These are phyloP conservation scores for Solanum sitiens DNA, from an alignment of 257 asterid species.

Conservation along the genomic window DNA sequence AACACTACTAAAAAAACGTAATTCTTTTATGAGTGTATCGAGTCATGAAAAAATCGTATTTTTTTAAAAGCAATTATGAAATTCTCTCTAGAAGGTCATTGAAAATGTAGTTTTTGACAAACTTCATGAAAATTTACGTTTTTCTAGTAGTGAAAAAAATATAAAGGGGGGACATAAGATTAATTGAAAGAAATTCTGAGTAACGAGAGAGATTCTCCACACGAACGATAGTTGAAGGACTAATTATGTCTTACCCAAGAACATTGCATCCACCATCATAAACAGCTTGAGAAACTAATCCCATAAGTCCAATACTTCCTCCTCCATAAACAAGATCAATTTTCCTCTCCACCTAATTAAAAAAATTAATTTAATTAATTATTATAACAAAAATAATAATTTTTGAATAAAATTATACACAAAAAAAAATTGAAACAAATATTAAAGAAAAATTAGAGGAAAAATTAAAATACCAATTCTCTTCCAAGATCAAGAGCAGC, in stretches of 20 bases:
- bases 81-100: not conserved
- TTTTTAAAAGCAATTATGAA: not conserved
- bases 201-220: too few species aligned
- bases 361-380: not conserved
- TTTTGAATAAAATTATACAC: not conserved
- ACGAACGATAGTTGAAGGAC: too few species aligned
- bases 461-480: slow-evolving; percentile 29
- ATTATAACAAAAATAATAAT: not conserved
- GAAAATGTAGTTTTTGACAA: not conserved
- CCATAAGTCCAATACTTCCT: slow-evolving; percentile 70
- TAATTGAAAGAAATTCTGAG: too few species aligned
- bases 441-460: not conserved
- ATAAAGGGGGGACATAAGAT: too few species aligned
- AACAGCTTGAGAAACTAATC: slow-evolving; percentile 51
- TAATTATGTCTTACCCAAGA: slow-evolving; percentile 34
- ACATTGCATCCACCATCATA: slow-evolving; percentile 51
- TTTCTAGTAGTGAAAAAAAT: not conserved
- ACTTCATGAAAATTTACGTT: not conserved
- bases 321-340: slow-evolving; percentile 62
- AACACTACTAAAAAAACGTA: not conserved
- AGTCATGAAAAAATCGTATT: not conserved
- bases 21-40: not conserved
- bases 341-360: slow-evolving; percentile 35
- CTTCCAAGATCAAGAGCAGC: slow-evolving; percentile 64
- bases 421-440: not conserved